Evolutionary conservation across 441 rosid genomes (phyloP), one percentile per base, ranked within the genome.

Genomic region (Syzygium syzygioides): DNA sequence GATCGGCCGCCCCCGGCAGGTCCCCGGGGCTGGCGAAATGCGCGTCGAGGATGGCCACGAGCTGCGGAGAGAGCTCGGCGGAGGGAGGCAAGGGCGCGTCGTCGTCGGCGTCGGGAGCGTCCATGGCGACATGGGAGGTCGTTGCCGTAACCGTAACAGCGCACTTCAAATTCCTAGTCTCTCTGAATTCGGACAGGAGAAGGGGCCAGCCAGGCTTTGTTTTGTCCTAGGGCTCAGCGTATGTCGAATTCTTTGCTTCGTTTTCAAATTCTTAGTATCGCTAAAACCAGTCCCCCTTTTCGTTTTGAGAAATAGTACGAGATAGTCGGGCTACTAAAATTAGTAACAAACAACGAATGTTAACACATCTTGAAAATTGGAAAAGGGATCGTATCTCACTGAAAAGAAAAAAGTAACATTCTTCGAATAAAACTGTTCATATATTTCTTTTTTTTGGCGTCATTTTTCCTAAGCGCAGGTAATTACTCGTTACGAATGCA

Each of bases 21-120:
- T 96, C 96, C 55, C 79, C 85, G 57, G 55, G 92, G 92, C 93
- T 91, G 3, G 88, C 89, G 54, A 94, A 93, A 34, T 93, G 90
- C 79, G 89, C 92, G 71, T 95, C 93, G 66, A 96, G 94, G 90
- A 93, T 90, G 34, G 86, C 88, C 59, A 85, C 41, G 30, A 92
- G 91, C 19, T 41, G 54, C 23, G 84, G 32, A 25, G 95, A 87
- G 68, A 93, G 94, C 37, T 93, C 90, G 45, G 88, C 50, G 66
- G 19, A 60, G 54, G 85, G 55, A 7, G 96, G 97, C 52, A 96
- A 92, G 54, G 90, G 88, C 50, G 59, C 50, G 28, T 52, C 68
- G 28, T 30, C 68, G 68, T 60, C 32, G 68, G 87, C n/a, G 48
- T 68, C 79, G 7, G 85, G 84, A 86, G 85, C 86, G 4, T 89